Conservation (phyloP, 164 flowering plant genomes). For the Euptelea pleiosperma region DNA sequence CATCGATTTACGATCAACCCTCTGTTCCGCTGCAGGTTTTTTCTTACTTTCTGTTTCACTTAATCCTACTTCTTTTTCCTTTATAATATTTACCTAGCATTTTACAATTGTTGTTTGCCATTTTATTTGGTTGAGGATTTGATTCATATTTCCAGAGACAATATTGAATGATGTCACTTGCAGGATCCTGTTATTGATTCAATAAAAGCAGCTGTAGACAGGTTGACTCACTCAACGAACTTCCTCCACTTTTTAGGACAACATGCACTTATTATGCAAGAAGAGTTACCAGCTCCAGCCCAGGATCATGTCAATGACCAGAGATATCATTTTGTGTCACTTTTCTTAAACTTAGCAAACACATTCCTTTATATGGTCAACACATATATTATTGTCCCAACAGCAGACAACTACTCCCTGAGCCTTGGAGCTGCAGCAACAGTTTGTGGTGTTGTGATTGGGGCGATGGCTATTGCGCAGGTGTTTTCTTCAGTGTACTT, state of each 20-base stretch:
- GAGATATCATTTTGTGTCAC: slow-evolving; percentile 48
- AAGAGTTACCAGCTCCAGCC: slow-evolving; percentile 35
- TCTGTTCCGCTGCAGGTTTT: slow-evolving; percentile 31
- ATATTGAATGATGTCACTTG: slow-evolving; percentile 12
- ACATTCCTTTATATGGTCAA: slow-evolving; percentile 60
- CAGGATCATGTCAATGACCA: slow-evolving; percentile 35
- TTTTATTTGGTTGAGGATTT: not conserved
- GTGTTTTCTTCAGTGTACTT: slow-evolving; percentile 62
- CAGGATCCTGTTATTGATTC: slow-evolving; percentile 59
- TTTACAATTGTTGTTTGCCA: not conserved
- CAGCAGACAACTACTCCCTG: slow-evolving; percentile 54
- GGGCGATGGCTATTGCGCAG: slow-evolving; percentile 67
- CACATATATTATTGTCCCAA: slow-evolving; percentile 56
- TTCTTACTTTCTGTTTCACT: not conserved
- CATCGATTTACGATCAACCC: slow-evolving; percentile 54
- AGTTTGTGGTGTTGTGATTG: slow-evolving; percentile 60
- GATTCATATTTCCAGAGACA: not conserved
- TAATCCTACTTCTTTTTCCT: no score
- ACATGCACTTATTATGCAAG: slow-evolving; percentile 55
- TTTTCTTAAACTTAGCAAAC: slow-evolving; percentile 48
- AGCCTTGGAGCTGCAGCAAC: slow-evolving; percentile 67
- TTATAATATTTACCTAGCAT: not conserved
- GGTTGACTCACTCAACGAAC: slow-evolving; percentile 47
- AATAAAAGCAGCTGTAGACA: slow-evolving; percentile 49
- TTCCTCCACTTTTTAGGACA: slow-evolving; percentile 53